A percentile compares a stretch with the other conserved stretches of the same genome.
Conservation (phyloP, 768 basidiomycete species). For the Lyophyllum shimeji region DNA sequence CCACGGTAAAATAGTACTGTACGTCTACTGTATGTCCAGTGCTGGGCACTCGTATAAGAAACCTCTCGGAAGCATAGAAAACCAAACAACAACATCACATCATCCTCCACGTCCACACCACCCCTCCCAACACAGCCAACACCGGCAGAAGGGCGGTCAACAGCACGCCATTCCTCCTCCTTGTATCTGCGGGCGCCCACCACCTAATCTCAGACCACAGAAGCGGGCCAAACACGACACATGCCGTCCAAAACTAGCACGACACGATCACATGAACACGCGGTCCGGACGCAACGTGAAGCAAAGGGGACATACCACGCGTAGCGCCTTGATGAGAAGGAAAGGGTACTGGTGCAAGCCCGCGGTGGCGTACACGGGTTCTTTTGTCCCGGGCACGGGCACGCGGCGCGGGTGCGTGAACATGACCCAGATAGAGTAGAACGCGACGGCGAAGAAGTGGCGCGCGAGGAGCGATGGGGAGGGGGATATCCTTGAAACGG, state of each 20-base stretch:
- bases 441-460: slow-evolving; percentile 95
- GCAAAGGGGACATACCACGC: slow-evolving; percentile 73
- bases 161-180: background rate
- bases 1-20: too few species aligned
- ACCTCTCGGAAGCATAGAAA: too few species aligned
- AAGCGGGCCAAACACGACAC: slow-evolving; percentile 84
- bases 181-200: slow-evolving; percentile 44
- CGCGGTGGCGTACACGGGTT: slow-evolving; percentile 41
- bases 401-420: slow-evolving; percentile 55
- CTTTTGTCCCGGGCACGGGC: slow-evolving; percentile 25
- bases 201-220: slow-evolving; percentile 86
- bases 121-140: background rate
- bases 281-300: too few species aligned
- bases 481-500: slow-evolving; percentile 62
- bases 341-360: slow-evolving; percentile 65
- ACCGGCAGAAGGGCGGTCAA: background rate
- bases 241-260: slow-evolving; percentile 90
- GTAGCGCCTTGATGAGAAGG: slow-evolving; percentile 57
- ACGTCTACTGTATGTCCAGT: too few species aligned
- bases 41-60: too few species aligned
- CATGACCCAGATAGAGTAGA: slow-evolving; percentile 91
- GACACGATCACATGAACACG: too few species aligned
- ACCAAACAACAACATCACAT: background rate
- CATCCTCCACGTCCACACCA: slow-evolving; percentile 5
- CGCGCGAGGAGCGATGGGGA: slow-evolving; percentile 78